A percentile compares a stretch with the other conserved stretches of the same genome.
phyloP scores from a whole-genome alignment of 176 grass and related monocot genomes.

The Secale cereale region DNA sequence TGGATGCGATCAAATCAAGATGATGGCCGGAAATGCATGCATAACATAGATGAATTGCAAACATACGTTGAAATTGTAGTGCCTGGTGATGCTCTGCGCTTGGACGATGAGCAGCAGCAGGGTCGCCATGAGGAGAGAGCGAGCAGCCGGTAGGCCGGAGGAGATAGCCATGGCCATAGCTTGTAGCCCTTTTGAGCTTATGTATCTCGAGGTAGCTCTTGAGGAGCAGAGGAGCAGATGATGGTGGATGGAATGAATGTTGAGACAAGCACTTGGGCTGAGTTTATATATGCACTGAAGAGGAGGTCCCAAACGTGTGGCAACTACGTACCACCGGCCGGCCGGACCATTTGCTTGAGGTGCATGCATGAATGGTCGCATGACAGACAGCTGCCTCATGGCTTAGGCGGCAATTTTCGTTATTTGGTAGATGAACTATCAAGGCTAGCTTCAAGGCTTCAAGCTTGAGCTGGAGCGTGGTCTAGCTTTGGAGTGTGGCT shows the following conservation, averaged over 20 bases:
- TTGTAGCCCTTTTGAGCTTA: not conserved
- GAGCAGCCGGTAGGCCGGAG: conserved; percentile 19
- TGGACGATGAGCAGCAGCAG: conserved; percentile 26
- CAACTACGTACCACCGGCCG: conserved; percentile 33
- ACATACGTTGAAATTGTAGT: conserved; percentile 68
- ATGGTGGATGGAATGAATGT: not conserved
- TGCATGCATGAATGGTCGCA: not conserved
- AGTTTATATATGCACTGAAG: not conserved
- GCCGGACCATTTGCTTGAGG: conserved; percentile 14
- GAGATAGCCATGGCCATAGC: conserved; percentile 21
- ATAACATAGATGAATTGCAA: not conserved
- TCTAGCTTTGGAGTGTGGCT: conserved; percentile 55
- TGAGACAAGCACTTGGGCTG: not conserved
- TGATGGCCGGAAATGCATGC: not conserved
- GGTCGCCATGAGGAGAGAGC: conserved; percentile 33
- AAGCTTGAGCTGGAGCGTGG: conserved; percentile 21
- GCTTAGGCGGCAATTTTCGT: conserved; percentile 33
- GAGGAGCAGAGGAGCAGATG: not conserved
- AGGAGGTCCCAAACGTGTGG: not conserved
- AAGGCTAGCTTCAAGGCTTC: not conserved
- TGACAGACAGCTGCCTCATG: not conserved
- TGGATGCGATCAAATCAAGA: not conserved
- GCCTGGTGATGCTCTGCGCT: conserved; percentile 46
- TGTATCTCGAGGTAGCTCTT: not conserved
- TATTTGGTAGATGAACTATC: conserved; percentile 55